These are phyloP conservation scores for Agarophyton chilense DNA, from an alignment of 23 red algal species.

Conservation along the genomic window DNA sequence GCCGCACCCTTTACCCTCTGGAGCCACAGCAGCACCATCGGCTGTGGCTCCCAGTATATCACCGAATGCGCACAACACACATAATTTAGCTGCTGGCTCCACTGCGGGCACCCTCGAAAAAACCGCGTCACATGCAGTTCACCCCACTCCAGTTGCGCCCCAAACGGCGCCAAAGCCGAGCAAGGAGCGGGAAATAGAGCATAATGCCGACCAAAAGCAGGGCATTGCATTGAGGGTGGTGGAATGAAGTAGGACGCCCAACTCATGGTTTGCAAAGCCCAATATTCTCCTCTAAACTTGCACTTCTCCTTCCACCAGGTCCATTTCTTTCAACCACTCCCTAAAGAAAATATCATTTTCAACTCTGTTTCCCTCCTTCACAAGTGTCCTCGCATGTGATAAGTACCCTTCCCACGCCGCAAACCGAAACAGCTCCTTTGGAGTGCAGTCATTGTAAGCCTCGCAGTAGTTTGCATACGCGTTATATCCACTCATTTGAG, in stretches of 20 bases:
- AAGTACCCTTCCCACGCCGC: not conserved
- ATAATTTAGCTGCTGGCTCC: not conserved
- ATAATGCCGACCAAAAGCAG: not conserved
- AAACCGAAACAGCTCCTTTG: not conserved
- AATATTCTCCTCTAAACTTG: too few relatives aligned
- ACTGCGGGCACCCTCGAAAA: too few relatives aligned
- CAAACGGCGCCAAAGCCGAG: too few relatives aligned
- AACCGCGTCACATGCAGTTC: not conserved
- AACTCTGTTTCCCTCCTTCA: not conserved
- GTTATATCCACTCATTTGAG: constrained; percentile 37
- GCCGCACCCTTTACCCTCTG: too few relatives aligned
- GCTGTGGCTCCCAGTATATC: too few relatives aligned
- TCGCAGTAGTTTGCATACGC: constrained; percentile 32
- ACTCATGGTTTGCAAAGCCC: too few relatives aligned
- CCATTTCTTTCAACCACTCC: not conserved
- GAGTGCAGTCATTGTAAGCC: constrained; percentile 46
- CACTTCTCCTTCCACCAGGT: not conserved
- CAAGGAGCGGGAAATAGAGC: not conserved
- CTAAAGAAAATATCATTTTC: not conserved
- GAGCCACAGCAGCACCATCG: too few relatives aligned
- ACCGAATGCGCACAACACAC: too few relatives aligned
- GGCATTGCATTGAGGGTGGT: not conserved
- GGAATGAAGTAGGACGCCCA: not conserved
- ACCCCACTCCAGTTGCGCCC: too few relatives aligned
- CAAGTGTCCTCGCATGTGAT: not conserved